Conservation (phyloP, 83 land plant genomes). For the Thuja plicata region DNA sequence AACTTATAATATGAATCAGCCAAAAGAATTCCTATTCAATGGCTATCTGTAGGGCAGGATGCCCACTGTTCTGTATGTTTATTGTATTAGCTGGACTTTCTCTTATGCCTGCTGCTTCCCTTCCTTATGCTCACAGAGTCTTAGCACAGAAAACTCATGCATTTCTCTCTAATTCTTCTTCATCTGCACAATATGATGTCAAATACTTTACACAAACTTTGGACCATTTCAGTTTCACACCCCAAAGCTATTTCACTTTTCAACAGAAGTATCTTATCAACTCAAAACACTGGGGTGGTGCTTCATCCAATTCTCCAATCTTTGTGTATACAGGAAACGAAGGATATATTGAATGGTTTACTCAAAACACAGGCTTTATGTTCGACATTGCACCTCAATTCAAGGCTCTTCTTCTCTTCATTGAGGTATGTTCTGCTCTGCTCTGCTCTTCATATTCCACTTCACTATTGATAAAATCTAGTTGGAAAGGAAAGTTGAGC, state of each 20-base stretch:
- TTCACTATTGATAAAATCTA: too few relatives aligned
- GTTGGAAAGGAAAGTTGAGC: too few relatives aligned
- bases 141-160: background rate
- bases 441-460: too few relatives aligned
- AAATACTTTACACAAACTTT: too few relatives aligned
- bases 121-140: background rate
- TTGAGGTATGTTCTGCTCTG: constrained; percentile 55
- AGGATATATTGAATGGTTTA: constrained; percentile 88
- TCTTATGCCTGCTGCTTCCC: background rate
- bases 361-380: constrained; percentile 79
- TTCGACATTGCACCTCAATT: constrained; percentile 80
- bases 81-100: background rate
- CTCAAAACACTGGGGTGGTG: constrained; percentile 61
- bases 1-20: too few relatives aligned
- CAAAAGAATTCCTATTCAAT: too few relatives aligned
- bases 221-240: too few relatives aligned
- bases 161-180: background rate
- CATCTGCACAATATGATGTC: background rate
- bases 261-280: too few relatives aligned
- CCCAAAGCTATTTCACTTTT: too few relatives aligned
- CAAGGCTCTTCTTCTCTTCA: constrained; percentile 73
- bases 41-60: background rate
- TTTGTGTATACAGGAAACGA: constrained; percentile 85
- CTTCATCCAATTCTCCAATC: constrained; percentile 52
- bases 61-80: background rate